phyloP scores from a whole-genome alignment of 1,284 basidiomycete species.

The Heliocybe sulcata region DNA sequence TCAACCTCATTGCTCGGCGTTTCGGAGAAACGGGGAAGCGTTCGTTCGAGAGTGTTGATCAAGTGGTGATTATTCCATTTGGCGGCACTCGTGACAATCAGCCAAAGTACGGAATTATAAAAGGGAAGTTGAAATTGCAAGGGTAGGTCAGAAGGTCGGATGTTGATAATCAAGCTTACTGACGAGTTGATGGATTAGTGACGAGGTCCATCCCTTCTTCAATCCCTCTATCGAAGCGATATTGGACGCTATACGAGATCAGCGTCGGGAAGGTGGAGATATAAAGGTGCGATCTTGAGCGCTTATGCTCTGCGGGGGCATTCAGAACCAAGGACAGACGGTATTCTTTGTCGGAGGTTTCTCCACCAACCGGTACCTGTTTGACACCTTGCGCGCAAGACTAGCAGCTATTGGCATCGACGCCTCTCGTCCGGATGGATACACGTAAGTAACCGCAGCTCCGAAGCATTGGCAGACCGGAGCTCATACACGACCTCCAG shows the following conservation, averaged over 20 bases:
- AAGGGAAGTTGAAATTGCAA: slow-evolving; percentile 35
- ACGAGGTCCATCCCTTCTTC: slow-evolving; percentile 34
- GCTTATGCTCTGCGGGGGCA: not conserved
- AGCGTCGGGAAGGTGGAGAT: slow-evolving; percentile 10
- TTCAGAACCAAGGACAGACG: slow-evolving; percentile 15
- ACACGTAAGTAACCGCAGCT: slow-evolving; percentile 24
- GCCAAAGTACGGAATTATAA: slow-evolving; percentile 31
- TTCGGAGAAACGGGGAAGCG: slow-evolving; percentile 49
- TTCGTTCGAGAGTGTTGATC: slow-evolving; percentile 30
- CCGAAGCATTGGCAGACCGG: not conserved
- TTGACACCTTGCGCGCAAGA: slow-evolving; percentile 24
- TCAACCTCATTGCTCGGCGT: slow-evolving; percentile 33
- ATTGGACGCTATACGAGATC: slow-evolving; percentile 28
- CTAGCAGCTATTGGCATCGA: slow-evolving; percentile 21
- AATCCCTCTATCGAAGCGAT: slow-evolving; percentile 37
- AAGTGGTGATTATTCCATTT: slow-evolving; percentile 41
- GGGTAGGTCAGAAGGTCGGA: slow-evolving; percentile 25
- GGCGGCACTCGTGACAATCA: slow-evolving; percentile 40
- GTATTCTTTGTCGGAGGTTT: slow-evolving; percentile 38
- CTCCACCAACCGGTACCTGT: slow-evolving; percentile 43
- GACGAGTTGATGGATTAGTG: too few species aligned
- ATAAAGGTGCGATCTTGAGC: slow-evolving; percentile 25
- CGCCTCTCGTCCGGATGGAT: slow-evolving; percentile 29
- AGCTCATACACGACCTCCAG: slow-evolving; percentile 19
- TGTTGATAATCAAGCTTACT: too few species aligned